Conservation (phyloP, 805 yeast genomes). For the Kodamaea nitidulidarum region DNA sequence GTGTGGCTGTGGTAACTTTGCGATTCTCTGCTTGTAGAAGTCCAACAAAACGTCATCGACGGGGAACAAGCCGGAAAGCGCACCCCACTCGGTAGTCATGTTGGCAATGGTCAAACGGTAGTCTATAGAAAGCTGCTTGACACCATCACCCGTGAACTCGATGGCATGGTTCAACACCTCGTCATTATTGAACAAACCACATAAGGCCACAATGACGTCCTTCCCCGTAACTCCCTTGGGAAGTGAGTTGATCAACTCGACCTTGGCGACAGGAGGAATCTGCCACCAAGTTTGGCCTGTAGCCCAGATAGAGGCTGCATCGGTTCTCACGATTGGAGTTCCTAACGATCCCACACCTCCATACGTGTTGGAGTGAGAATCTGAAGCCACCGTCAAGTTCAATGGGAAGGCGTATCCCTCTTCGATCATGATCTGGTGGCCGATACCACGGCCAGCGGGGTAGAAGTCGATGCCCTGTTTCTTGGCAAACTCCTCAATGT, state of each 20-base stretch:
- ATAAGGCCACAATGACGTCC: constrained; percentile 92
- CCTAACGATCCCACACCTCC: constrained; percentile 97
- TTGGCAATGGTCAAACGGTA: constrained; percentile 90
- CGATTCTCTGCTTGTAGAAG: constrained; percentile 64
- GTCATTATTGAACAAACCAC: constrained; percentile 90
- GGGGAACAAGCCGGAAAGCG: constrained; percentile 95
- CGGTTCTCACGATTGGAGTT: constrained; percentile 97
- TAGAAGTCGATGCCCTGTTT: constrained; percentile 93
- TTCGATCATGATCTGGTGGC: constrained; percentile 98
- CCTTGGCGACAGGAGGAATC: constrained; percentile 97
- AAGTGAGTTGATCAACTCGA: constrained; percentile 74
- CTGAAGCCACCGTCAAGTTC: constrained; percentile 92
- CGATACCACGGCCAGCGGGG: constrained; percentile 99
- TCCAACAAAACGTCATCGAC: constrained; percentile 73
- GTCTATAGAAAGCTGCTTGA: constrained; percentile 67
- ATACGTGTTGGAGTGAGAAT: constrained; percentile 95
- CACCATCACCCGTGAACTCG: constrained; percentile 84
- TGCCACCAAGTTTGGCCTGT: constrained; percentile 99
- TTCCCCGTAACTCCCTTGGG: constrained; percentile 92
- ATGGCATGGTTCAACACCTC: constrained; percentile 92
- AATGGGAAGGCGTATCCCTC: constrained; percentile 98
- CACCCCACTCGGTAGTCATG: constrained; percentile 99
- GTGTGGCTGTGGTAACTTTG: constrained; percentile 63
- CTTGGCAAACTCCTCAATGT: constrained; percentile 85
- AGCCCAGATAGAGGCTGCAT: constrained; percentile 99